phyloP scores from a whole-genome alignment of 2,329 filamentous ascomycete species.

The Mycocentrospora acerina region DNA sequence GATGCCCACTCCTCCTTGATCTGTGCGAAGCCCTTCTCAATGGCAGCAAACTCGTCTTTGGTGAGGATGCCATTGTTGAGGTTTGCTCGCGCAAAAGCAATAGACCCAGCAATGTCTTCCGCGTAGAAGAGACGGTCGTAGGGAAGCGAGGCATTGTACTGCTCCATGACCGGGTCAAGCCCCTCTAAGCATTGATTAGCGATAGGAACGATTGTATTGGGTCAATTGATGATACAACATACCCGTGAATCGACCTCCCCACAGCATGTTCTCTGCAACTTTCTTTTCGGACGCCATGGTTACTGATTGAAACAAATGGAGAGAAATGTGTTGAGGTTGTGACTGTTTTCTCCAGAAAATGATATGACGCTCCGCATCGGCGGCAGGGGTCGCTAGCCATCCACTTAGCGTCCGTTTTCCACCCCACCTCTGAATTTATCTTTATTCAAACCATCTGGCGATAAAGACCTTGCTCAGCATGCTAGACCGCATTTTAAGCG shows the following conservation, averaged over 20 bases:
- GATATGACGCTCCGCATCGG: slow-evolving; percentile 26
- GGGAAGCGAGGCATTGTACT: slow-evolving; percentile 80
- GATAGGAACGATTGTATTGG: neutral
- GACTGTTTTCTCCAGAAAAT: slow-evolving; percentile 31
- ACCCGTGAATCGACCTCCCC: slow-evolving; percentile 42
- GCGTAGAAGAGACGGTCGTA: slow-evolving; percentile 78
- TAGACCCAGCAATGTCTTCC: slow-evolving; percentile 76
- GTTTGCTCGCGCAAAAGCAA: slow-evolving; percentile 82
- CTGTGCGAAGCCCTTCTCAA: slow-evolving; percentile 68
- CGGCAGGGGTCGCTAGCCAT: slow-evolving; percentile 18
- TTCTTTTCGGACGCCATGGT: slow-evolving; percentile 38
- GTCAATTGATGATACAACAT: slow-evolving; percentile 4
- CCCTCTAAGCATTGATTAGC: slow-evolving; percentile 57
- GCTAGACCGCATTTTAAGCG: too few species aligned
- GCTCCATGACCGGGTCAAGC: slow-evolving; percentile 81
- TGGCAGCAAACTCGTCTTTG: slow-evolving; percentile 69
- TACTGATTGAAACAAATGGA: neutral
- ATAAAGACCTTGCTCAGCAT: too few species aligned
- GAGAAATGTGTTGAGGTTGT: slow-evolving; percentile 8
- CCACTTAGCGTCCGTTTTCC: too few species aligned
- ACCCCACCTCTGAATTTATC: too few species aligned
- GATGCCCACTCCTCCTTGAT: slow-evolving; percentile 55
- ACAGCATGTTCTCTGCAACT: slow-evolving; percentile 43
- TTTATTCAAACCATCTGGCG: too few species aligned
- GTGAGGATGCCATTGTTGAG: slow-evolving; percentile 73